Evolutionary conservation across 106 monocot species (phyloP).

Genomic region (Xerophyta viscosa): DNA sequence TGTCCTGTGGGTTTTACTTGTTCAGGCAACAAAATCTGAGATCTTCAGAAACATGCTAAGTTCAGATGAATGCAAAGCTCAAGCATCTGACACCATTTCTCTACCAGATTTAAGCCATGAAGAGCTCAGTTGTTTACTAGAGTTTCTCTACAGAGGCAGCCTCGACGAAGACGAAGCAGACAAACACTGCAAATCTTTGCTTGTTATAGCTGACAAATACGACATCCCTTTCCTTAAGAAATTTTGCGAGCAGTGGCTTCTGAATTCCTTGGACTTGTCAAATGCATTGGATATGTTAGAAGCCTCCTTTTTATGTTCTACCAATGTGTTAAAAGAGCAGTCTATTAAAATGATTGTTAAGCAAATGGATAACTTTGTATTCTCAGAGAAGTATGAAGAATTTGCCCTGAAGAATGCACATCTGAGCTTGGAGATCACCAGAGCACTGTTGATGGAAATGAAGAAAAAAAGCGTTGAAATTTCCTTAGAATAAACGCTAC

Average conservation of each 20-base stretch:
- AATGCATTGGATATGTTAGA: slow-evolving; percentile 64
- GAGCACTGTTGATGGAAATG: slow-evolving; percentile 34
- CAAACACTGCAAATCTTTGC: slow-evolving; percentile 19
- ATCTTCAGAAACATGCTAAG: slow-evolving; percentile 45
- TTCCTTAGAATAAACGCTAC: too few relatives aligned
- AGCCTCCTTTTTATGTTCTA: slow-evolving; percentile 46
- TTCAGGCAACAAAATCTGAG: slow-evolving; percentile 54
- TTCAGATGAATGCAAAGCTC: slow-evolving; percentile 62
- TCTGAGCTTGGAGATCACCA: slow-evolving; percentile 62
- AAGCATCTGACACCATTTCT: slow-evolving; percentile 37
- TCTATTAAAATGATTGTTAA: slow-evolving; percentile 37
- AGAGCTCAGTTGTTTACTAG: slow-evolving; percentile 46
- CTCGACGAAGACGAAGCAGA: slow-evolving; percentile 15
- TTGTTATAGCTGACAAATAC: slow-evolving; percentile 67
- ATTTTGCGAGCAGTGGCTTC: slow-evolving; percentile 38
- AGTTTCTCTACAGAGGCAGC: slow-evolving; percentile 65
- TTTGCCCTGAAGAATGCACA: slow-evolving; percentile 58
- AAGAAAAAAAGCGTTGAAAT: slow-evolving; percentile 2
- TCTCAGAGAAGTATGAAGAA: slow-evolving; percentile 34
- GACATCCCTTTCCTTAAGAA: slow-evolving; percentile 43
- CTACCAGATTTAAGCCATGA: slow-evolving; percentile 63
- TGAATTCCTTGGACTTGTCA: slow-evolving; percentile 14
- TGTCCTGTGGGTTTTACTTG: too few relatives aligned
- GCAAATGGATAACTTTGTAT: slow-evolving; percentile 46
- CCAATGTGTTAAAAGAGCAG: slow-evolving; percentile 22